Conservation (phyloP, 108 stramenopile species). For the Craspedostauros australis region DNA sequence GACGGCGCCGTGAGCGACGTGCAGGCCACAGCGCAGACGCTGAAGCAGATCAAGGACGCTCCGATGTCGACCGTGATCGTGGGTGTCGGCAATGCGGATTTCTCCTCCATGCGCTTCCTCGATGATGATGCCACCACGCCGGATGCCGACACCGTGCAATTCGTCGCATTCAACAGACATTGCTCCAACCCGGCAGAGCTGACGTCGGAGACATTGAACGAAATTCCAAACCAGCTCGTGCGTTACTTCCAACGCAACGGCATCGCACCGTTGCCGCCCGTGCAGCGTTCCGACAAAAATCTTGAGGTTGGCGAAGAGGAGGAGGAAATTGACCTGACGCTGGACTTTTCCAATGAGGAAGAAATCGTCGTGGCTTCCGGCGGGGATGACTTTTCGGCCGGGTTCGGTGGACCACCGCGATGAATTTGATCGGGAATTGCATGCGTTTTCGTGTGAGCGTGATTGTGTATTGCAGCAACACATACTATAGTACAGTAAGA, state of each 20-base stretch:
- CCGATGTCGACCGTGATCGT: conserved; percentile 79
- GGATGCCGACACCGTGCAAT: conserved; percentile 71
- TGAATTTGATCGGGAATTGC: too few species aligned
- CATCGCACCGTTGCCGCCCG: conserved; percentile 24
- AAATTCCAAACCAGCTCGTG: conserved; percentile 42
- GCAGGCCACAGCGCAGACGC: conserved; percentile 46
- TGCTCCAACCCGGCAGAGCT: conserved; percentile 21
- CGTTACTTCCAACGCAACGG: conserved; percentile 25
- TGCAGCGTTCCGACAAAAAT: conserved; percentile 8
- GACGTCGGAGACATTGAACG: conserved; percentile 32
- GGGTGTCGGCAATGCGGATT: conserved; percentile 76
- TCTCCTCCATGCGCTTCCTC: conserved; percentile 64
- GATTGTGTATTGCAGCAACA: too few species aligned
- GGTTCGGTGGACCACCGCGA: not conserved
- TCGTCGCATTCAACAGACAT: conserved; percentile 53
- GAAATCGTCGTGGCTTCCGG: conserved; percentile 33
- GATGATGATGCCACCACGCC: conserved; percentile 36
- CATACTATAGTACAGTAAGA: too few species aligned
- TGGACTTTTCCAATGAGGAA: conserved; percentile 39
- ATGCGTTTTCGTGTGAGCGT: too few species aligned
- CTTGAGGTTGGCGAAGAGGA: conserved; percentile 32
- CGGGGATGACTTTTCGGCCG: conserved; percentile 11
- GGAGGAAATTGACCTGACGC: conserved; percentile 36
- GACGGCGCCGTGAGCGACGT: conserved; percentile 83
- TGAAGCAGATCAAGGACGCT: conserved; percentile 37